Conservation (phyloP, 257 asterid genomes). For the Solanum tacnaense region DNA sequence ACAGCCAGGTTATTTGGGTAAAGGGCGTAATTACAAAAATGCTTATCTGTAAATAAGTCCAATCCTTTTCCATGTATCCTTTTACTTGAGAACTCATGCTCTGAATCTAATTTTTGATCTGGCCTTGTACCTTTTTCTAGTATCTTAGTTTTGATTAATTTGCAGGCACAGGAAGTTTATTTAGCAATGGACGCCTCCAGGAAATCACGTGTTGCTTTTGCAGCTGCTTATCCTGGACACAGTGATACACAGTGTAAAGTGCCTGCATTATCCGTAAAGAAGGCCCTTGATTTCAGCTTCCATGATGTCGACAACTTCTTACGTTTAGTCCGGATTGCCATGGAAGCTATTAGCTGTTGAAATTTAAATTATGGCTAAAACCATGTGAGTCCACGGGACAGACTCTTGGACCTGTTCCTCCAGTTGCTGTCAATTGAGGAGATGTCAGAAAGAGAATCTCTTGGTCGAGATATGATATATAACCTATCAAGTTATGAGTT, state of each 20-base stretch:
- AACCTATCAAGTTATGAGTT: constrained; percentile 14
- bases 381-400: constrained; percentile 8
- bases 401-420: constrained; percentile 5
- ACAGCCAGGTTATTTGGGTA: not conserved
- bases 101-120: not conserved
- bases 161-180: constrained; percentile 75
- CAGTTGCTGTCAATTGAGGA: constrained; percentile 10
- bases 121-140: not conserved
- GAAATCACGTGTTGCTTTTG: constrained; percentile 64
- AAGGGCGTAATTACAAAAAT: not conserved
- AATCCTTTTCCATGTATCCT: not conserved
- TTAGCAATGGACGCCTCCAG: constrained; percentile 94
- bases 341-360: constrained; percentile 65
- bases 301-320: constrained; percentile 78
- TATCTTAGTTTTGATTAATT: not conserved
- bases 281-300: constrained; percentile 88
- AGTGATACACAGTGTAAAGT: constrained; percentile 50
- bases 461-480: constrained; percentile 5
- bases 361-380: constrained; percentile 4
- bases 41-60: not conserved
- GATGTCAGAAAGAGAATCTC: not conserved
- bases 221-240: constrained; percentile 56
- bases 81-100: not conserved
- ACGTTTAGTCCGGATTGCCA: constrained; percentile 80
- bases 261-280: constrained; percentile 49